These are phyloP conservation scores for Fusarium sp. DNA, from an alignment of 2,329 filamentous ascomycete species.

Conservation along the genomic window DNA sequence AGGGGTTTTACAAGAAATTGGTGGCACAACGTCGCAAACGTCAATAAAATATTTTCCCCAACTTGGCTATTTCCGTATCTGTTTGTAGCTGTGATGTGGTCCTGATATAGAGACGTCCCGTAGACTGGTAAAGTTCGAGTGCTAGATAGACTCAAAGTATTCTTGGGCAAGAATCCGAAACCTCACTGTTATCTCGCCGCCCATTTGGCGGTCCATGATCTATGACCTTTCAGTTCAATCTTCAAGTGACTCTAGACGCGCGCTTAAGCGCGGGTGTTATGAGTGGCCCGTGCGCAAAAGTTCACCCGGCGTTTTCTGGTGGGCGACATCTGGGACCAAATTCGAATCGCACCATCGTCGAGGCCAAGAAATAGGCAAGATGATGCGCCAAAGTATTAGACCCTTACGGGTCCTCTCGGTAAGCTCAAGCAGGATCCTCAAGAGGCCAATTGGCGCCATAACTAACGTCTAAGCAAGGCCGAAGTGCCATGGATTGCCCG, in stretches of 20 bases:
- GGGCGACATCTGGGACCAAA: constrained; percentile 23
- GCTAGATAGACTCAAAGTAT: too few species aligned
- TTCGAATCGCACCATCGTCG: constrained; percentile 43
- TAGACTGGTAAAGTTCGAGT: not conserved
- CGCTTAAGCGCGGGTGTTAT: constrained; percentile 22
- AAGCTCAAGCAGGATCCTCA: not conserved
- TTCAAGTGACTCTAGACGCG: constrained; percentile 17
- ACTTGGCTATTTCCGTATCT: too few species aligned
- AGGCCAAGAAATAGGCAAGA: constrained; percentile 45
- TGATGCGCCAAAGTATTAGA: constrained; percentile 51
- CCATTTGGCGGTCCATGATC: not conserved
- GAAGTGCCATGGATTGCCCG: constrained; percentile 44
- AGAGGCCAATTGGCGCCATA: not conserved
- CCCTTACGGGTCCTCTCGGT: constrained; percentile 47
- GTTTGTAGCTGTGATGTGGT: not conserved
- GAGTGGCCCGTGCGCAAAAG: constrained; percentile 41
- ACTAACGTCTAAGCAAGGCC: constrained; percentile 37
- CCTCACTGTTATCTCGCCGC: not conserved
- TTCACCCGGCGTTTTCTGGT: constrained; percentile 43
- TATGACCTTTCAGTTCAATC: not conserved
- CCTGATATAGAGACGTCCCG: too few species aligned
- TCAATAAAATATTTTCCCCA: constrained; percentile 33
- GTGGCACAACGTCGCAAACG: constrained; percentile 62
- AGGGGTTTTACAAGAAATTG: constrained; percentile 88
- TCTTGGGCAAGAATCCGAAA: too few species aligned